These are phyloP conservation scores for Nothomitra cinnamomea DNA, from an alignment of 2,329 filamentous ascomycete genomes.

Conservation along the genomic window DNA sequence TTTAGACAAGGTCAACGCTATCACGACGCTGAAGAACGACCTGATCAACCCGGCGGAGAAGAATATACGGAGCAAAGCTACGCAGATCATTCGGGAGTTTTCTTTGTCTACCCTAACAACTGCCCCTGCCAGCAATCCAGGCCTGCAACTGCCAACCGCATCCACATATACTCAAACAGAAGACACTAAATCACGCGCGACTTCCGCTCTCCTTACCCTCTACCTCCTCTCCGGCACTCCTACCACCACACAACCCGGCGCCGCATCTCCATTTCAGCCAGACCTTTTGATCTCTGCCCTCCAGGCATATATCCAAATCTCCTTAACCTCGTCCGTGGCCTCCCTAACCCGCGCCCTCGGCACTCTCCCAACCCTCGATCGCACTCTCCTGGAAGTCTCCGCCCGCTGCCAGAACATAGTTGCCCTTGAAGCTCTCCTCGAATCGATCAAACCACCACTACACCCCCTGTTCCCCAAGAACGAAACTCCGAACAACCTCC, in stretches of 20 bases:
- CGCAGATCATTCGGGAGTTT: conserved; percentile 72
- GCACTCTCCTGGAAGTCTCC: conserved; percentile 65
- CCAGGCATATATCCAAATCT: conserved; percentile 66
- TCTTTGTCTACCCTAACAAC: conserved; percentile 36
- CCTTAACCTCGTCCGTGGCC: conserved; percentile 62
- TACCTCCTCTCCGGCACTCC: conserved; percentile 61
- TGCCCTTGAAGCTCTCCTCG: conserved; percentile 66
- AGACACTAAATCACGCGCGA: conserved; percentile 55
- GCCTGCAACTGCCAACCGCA: background rate
- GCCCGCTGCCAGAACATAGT: conserved; percentile 79
- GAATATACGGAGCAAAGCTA: conserved; percentile 52
- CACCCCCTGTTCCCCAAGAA: conserved; percentile 43
- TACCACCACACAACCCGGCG: conserved; percentile 23
- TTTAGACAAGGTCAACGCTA: conserved; percentile 54
- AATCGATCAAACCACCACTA: conserved; percentile 44
- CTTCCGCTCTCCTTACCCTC: conserved; percentile 57
- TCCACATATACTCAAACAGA: conserved; percentile 44
- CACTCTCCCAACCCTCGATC: conserved; percentile 65
- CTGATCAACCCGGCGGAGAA: conserved; percentile 57
- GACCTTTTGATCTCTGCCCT: conserved; percentile 58
- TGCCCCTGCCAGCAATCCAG: background rate
- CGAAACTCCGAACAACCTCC: conserved; percentile 31
- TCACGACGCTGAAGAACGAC: conserved; percentile 52
- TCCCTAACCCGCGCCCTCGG: conserved; percentile 59
- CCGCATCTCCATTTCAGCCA: conserved; percentile 36